phyloP scores from a whole-genome alignment of 1,139 yeast species.

The Saccharomycopsis hybrid region DNA sequence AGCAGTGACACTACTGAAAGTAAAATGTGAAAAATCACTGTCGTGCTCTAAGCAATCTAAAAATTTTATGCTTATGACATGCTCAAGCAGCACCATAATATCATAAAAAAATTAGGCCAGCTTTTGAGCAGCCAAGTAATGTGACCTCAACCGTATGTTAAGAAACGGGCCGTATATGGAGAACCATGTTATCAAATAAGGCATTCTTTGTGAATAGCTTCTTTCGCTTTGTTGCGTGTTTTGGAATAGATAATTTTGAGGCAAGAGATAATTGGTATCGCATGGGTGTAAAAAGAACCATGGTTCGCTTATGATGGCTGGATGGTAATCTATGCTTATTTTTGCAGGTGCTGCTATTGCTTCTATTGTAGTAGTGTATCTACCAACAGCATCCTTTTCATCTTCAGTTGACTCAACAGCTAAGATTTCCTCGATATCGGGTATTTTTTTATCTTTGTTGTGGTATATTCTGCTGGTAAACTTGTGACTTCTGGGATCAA shows the following conservation, averaged over 20 bases:
- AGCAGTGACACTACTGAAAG: background rate
- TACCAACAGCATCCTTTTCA: background rate
- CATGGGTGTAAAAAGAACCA: conserved; percentile 21
- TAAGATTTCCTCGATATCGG: conserved; percentile 3
- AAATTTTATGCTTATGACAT: background rate
- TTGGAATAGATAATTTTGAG: background rate
- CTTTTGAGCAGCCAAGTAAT: background rate
- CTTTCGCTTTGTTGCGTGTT: too few species aligned
- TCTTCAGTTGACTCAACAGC: background rate
- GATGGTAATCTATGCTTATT: conserved; percentile 16
- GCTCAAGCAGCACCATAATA: background rate
- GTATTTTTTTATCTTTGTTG: background rate
- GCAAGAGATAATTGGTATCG: conserved; percentile 11
- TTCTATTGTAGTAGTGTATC: background rate
- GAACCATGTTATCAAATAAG: conserved; percentile 7
- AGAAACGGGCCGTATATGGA: conserved; percentile 3
- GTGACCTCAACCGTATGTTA: background rate
- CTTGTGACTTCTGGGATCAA: background rate
- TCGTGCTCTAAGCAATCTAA: too few species aligned
- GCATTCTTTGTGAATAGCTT: background rate
- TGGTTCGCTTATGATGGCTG: conserved; percentile 3
- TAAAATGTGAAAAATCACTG: background rate
- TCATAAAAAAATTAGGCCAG: background rate
- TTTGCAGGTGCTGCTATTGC: background rate
- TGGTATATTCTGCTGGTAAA: background rate